Evolutionary conservation across 2,329 filamentous ascomycete genomes (phyloP).

Genomic region (Cladosporium sp.): DNA sequence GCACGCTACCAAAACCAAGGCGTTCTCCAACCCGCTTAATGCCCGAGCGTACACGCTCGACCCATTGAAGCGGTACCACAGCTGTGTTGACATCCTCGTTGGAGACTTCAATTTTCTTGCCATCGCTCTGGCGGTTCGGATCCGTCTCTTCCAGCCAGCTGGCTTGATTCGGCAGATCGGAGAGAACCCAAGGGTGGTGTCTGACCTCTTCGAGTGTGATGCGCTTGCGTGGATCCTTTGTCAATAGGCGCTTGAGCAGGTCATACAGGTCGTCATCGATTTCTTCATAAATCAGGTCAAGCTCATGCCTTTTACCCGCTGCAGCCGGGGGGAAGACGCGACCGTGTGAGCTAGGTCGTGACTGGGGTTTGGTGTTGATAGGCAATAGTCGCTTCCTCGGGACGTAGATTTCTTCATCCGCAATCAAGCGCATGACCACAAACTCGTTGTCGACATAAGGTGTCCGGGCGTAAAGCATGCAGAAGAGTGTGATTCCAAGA

Average conservation of each 20-base stretch:
- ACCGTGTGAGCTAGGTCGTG: constrained; percentile 42
- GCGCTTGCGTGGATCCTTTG: constrained; percentile 82
- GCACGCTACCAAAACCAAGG: constrained; percentile 35
- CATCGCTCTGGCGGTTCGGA: constrained; percentile 69
- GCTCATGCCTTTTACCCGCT: constrained; percentile 67
- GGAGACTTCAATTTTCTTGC: constrained; percentile 86
- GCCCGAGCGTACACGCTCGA: constrained; percentile 77
- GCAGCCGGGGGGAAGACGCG: constrained; percentile 42
- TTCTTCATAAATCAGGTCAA: constrained; percentile 78
- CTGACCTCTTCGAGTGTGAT: constrained; percentile 92
- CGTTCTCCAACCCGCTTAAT: constrained; percentile 53
- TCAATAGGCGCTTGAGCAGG: constrained; percentile 71
- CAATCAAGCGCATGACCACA: constrained; percentile 86
- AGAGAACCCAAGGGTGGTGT: constrained; percentile 83
- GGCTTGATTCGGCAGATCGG: constrained; percentile 67
- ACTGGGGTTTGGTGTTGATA: constrained; percentile 45
- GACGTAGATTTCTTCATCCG: constrained; percentile 87
- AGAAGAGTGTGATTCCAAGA: constrained; percentile 90
- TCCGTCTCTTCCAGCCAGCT: constrained; percentile 95
- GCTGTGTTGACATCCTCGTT: constrained; percentile 84
- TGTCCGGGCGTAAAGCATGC: constrained; percentile 87
- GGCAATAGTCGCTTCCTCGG: constrained; percentile 77
- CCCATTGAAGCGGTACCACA: constrained; percentile 80
- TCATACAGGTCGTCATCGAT: constrained; percentile 77
- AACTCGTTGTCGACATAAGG: constrained; percentile 92